These are phyloP conservation scores for Aureobasidium zeae DNA, from an alignment of 2,329 filamentous ascomycete genomes.

Conservation along the genomic window DNA sequence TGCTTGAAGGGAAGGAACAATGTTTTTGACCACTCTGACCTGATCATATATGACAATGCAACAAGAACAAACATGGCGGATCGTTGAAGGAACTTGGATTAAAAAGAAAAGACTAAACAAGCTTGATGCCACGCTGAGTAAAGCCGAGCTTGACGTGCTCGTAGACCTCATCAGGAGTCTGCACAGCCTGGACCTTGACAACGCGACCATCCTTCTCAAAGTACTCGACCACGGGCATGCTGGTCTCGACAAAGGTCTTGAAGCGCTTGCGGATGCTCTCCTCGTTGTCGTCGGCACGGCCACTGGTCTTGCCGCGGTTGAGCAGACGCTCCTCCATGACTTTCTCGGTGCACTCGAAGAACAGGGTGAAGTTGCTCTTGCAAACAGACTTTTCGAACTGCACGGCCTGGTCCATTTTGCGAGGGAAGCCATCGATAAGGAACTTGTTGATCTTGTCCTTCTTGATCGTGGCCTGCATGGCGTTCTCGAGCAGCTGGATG, in stretches of 20 bases:
- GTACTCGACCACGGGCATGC: constrained; percentile 91
- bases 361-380: constrained; percentile 74
- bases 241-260: constrained; percentile 85
- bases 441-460: constrained; percentile 58
- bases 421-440: constrained; percentile 73
- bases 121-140: constrained; percentile 33
- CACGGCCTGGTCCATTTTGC: constrained; percentile 92
- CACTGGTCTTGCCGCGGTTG: constrained; percentile 86
- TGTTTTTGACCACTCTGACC: no score
- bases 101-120: constrained; percentile 6
- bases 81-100: no score
- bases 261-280: constrained; percentile 97
- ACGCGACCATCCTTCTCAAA: constrained; percentile 70
- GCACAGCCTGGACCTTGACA: constrained; percentile 67
- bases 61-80: no score
- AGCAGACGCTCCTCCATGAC: constrained; percentile 78
- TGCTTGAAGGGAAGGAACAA: no score
- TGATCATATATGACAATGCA: no score
- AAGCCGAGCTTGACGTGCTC: constrained; percentile 42
- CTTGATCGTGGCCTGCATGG: constrained; percentile 65
- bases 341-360: constrained; percentile 86
- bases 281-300: constrained; percentile 83
- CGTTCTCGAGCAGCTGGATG: constrained; percentile 84
- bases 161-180: constrained; percentile 57
- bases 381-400: constrained; percentile 90